Evolutionary conservation across 345 rosid genomes (phyloP), one percentile per base, ranked within the genome.

Genomic region (Hypericum perforatum): DNA sequence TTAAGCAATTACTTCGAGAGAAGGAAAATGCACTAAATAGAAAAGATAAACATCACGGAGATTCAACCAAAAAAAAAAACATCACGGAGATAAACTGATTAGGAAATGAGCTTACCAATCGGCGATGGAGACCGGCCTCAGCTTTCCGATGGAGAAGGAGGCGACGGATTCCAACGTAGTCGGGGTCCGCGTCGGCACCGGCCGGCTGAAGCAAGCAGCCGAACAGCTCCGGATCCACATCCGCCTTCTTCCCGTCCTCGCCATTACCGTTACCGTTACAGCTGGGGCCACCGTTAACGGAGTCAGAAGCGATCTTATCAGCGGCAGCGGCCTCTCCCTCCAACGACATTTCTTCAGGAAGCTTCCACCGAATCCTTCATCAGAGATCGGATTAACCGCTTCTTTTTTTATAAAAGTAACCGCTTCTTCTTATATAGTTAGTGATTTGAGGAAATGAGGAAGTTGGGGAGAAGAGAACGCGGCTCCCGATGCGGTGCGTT

Each of bases 131-230:
- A 54, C 90, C 86, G 41, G 88, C 74, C 41, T 78, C 78, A 16
- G 89, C 77, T 70, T 92, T 87, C 40, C 86, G 81, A 51, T 66
- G 78, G 51, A 92, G 96, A 59, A 92, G 90, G 54, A 92, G 73
- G 11, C 95, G 94, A 41, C 98, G 96, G 47, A 81, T 63, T 59
- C 88, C 96, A 65, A 83, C 36, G 52, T 85, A 92, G 7, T 65
- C 70, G 12, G 82, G 85, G 79, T 78, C 86, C 60, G 76, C 78
- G 53, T 81, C 81, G 49, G 85, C 8, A 45, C 64, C 66, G 29
- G 56, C 49, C 2, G 98, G 90, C 37, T 92, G 96, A 66, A 92
- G 82, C 78, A 83, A 68, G 69, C 95, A 85, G 58, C 85, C 54
- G 59, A 87, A 73, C 52, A 83, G 61, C 69, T 81, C 95, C 9